phyloP scores from a whole-genome alignment of 2,329 filamentous ascomycete species.

The Trichoderma sp. region DNA sequence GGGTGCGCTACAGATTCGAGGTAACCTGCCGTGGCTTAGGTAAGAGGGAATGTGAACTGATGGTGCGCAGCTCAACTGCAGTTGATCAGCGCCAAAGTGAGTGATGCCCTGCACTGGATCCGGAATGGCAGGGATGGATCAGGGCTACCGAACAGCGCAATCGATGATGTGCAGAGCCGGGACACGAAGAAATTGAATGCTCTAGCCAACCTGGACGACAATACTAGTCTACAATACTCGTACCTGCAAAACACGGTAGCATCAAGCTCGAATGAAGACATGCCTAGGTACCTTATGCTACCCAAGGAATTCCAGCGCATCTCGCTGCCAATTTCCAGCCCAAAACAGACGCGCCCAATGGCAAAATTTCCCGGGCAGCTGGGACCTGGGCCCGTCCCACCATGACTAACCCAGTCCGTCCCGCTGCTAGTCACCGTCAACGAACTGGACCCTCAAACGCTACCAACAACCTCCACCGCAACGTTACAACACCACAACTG shows the following conservation, averaged over 20 bases:
- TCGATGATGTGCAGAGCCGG: no score
- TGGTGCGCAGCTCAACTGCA: no score
- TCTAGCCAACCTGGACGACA: no score
- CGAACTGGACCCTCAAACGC: conserved; percentile 9
- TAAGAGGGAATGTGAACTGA: no score
- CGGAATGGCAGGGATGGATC: no score
- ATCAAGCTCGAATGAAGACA: not conserved
- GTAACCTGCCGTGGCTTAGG: no score
- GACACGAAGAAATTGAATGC: no score
- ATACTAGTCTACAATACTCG: no score
- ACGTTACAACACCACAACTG: conserved; percentile 29
- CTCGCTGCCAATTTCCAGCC: not conserved
- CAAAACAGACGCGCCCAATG: conserved; percentile 21
- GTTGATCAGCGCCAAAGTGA: no score
- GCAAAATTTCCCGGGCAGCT: conserved; percentile 27
- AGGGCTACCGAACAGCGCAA: no score
- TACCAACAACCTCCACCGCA: conserved; percentile 27
- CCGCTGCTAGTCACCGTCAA: conserved; percentile 25
- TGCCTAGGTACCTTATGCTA: not conserved
- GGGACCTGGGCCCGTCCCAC: conserved; percentile 1
- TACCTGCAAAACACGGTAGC: not conserved
- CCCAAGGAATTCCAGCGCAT: not conserved
- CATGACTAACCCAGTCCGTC: conserved; percentile 8
- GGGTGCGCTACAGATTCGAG: no score
- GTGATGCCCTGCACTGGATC: no score